phyloP scores from a whole-genome alignment of 2,329 filamentous ascomycete genomes.

The Albifimbria verrucaria region DNA sequence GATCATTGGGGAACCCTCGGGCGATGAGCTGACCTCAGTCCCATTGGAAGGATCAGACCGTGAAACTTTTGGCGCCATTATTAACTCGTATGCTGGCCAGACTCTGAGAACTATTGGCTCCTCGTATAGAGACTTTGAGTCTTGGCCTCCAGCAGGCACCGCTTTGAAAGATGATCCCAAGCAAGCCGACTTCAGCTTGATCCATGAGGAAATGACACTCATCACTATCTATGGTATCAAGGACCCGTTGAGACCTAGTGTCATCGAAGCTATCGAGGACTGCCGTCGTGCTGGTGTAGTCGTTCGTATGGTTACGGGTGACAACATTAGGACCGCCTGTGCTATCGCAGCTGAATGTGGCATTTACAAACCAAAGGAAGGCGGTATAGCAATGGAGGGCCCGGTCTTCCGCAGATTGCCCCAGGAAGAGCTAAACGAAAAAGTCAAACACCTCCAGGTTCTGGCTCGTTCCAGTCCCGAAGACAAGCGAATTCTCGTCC shows the following conservation, averaged over 20 bases:
- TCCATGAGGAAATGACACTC: conserved; percentile 33
- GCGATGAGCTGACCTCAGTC: neutral
- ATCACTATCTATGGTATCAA: conserved; percentile 56
- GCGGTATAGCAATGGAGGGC: conserved; percentile 59
- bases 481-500: conserved; percentile 64
- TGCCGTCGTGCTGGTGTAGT: conserved; percentile 63
- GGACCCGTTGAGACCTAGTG: conserved; percentile 60
- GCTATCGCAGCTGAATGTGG: conserved; percentile 39
- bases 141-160: conserved; percentile 64
- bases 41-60: neutral
- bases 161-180: conserved; percentile 50
- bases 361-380: conserved; percentile 42
- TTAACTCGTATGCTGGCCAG: conserved; percentile 54
- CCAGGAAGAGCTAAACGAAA: conserved; percentile 45
- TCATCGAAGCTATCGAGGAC: conserved; percentile 56
- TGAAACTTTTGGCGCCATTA: conserved; percentile 30
- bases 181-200: conserved; percentile 48
- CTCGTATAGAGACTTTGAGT: conserved; percentile 66
- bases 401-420: conserved; percentile 52
- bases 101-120: conserved; percentile 74
- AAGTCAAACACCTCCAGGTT: conserved; percentile 62
- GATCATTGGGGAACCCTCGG: neutral
- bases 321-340: conserved; percentile 36
- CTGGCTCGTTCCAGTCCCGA: conserved; percentile 66
- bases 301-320: conserved; percentile 58